Evolutionary conservation across 768 basidiomycete genomes (phyloP), one percentile per base, ranked within the genome.

Genomic region (Suillus ampliporus): DNA sequence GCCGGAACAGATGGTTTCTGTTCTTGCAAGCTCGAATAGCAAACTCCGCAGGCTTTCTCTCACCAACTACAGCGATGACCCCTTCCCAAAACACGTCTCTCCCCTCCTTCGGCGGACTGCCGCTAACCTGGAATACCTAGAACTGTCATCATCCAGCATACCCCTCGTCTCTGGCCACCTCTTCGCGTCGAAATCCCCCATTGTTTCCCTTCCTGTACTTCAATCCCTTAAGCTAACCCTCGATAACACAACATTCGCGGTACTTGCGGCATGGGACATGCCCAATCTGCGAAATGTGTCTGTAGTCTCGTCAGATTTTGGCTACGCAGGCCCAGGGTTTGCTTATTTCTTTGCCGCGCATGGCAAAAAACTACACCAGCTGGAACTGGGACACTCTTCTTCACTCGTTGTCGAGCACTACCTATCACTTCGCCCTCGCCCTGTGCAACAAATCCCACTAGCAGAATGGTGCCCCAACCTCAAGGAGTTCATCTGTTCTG

Each of bases 361-460:
- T 68, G 90, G 90, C 1, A 73, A 67, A 11, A 84, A 85, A 64
- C 78, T 92, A 5, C 70, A 71, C 58, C 89, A 91, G 72, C 79
- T 92, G 38, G 90, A 92, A 68, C 81, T 92, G 38, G 90, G 89
- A 0, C 90, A 91, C 71, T 89, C 86, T 8, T 85, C 84, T 34
- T 84, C 87, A 15, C 81, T 83, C 31, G 84, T 91, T 64, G 85
- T 85, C 63, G 88, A 91, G 69, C 86, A 89, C 67, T 88, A 88
- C 71, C 77, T 90, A 19, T 84, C 86, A 4, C 77, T 82, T 28
- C 78, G 76, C 1, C 75, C 76, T 4, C 75, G 72, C 69, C 76
- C 70, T 61, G 68, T 65, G 47, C 72, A 72, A 53, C 70, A 71
- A 43, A 78, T 86, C 19, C 84, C 84, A 5, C 79, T 91, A 7